Base-by-base conservation (phyloP, 257 asterid genomes). In the Nicotiana tabacum region DNA sequence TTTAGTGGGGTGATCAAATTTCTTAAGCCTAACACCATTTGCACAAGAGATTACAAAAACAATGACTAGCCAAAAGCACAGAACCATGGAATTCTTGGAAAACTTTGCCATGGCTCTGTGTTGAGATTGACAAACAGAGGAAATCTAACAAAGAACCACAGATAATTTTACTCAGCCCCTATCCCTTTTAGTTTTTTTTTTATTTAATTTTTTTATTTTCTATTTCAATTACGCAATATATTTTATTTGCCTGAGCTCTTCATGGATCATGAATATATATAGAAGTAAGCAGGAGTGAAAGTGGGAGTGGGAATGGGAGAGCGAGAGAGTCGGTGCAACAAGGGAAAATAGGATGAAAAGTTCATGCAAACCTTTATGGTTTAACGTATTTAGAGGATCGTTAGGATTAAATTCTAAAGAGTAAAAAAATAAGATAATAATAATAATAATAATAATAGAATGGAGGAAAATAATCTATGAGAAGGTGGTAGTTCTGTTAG, bases 1-100 rank as follows among this genome's bases (percentile, higher is more conserved):
- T 84, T 86, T 91, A 0, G 89, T 70, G 5, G 90, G 92, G 33
- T 93, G 98, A 55, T 93, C 89, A 57, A 96, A 87, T 70, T 81
- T 90, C 60, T 82, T 92, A 74, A 94, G 87, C 87, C 89, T 90
- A 48, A 35, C 24, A 0, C 77, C 77, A 32, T 56, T 65, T 65
- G 69, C 56, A 2, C 9, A 79, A 65, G 82, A 70, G 43, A 66
- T 76, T 57, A 83, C 18, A 53, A 57, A 46, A 6, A 83, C 62
- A 77, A 81, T 76, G 27, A 60, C 81, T 21, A 90, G 70, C 86
- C 88, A 81, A 66, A 89, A 82, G 77, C 89, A 91, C 84, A 87
- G 85, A 83, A 86, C 90, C 92, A 87, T 90, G 94, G 88, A 66
- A 83, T 86, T 90, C 53, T 83, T 86, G 64, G 61, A 72, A 35